Evolutionary conservation across 805 yeast genomes (phyloP).

Genomic region (Myxozyma monticola): DNA sequence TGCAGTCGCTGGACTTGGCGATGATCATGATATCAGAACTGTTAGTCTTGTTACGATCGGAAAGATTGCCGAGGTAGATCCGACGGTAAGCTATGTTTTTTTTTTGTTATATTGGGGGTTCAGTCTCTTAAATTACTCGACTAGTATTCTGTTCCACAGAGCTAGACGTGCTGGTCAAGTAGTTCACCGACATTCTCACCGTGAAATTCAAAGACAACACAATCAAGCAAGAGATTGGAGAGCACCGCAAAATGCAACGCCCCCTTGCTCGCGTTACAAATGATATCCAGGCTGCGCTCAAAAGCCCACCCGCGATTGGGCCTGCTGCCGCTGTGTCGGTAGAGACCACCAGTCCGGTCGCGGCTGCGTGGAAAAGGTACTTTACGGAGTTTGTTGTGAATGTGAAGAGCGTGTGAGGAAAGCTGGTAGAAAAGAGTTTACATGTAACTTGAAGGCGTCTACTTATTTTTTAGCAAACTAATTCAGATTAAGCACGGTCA

Average conservation of each 20-base stretch:
- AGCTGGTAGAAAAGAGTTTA: no score
- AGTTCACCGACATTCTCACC: constrained; percentile 46
- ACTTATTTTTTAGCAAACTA: no score
- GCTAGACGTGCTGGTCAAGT: constrained; percentile 36
- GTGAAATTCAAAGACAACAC: constrained; percentile 59
- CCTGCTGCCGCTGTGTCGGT: no score
- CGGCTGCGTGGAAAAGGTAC: constrained; percentile 15
- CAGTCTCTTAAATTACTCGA: no score
- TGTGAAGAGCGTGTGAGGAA: no score
- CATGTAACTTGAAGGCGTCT: no score
- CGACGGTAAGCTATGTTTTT: constrained; percentile 8
- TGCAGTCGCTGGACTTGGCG: constrained; percentile 56
- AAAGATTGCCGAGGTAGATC: constrained; percentile 42
- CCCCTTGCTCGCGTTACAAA: constrained; percentile 16
- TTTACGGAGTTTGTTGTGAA: constrained; percentile 2
- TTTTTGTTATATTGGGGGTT: no score
- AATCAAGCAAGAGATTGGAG: constrained; percentile 66
- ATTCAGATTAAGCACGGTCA: no score
- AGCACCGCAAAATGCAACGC: constrained; percentile 48
- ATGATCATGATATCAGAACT: constrained; percentile 60
- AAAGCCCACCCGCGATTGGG: no score
- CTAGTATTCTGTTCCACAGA: constrained; percentile 22
- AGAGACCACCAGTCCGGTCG: not conserved
- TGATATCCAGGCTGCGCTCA: constrained; percentile 12
- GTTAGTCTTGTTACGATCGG: constrained; percentile 50